Conservation (phyloP, 2,329 filamentous ascomycete genomes). For the Scolecobasidium constrictum region DNA sequence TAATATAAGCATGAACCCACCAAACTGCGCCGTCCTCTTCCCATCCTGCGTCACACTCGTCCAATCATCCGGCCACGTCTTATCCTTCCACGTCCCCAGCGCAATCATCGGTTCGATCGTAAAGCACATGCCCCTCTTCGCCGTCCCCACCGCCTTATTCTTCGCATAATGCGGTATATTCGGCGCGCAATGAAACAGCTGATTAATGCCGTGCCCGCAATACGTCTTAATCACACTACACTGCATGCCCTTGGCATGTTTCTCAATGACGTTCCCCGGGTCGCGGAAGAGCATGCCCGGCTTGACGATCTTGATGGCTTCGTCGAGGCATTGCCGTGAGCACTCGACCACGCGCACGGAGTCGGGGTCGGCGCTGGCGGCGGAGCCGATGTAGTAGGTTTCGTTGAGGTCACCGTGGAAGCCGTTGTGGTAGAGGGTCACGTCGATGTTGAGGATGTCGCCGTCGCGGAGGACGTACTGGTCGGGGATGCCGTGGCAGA, state of each 20-base stretch:
- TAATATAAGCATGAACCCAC: conserved; percentile 49
- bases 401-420: conserved; percentile 97
- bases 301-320: conserved; percentile 84
- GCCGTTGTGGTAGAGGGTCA: conserved; percentile 85
- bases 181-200: conserved; percentile 83
- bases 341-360: conserved; percentile 85
- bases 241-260: conserved; percentile 72
- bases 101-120: conserved; percentile 99
- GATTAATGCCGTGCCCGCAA: conserved; percentile 91
- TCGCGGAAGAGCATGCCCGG: conserved; percentile 88
- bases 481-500: conserved; percentile 97
- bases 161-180: conserved; percentile 97
- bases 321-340: conserved; percentile 78
- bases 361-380: conserved; percentile 72
- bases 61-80: conserved; percentile 98
- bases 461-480: conserved; percentile 78
- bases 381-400: conserved; percentile 94
- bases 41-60: conserved; percentile 90
- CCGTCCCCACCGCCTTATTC: conserved; percentile 92
- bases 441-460: conserved; percentile 95
- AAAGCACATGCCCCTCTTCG: conserved; percentile 95
- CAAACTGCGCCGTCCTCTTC: conserved; percentile 83
- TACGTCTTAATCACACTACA: conserved; percentile 94
- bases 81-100: conserved; percentile 78
- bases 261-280: conserved; percentile 90